Evolutionary conservation across 2,329 filamentous ascomycete species (phyloP).

Genomic region (Colletotrichum tropicicola): DNA sequence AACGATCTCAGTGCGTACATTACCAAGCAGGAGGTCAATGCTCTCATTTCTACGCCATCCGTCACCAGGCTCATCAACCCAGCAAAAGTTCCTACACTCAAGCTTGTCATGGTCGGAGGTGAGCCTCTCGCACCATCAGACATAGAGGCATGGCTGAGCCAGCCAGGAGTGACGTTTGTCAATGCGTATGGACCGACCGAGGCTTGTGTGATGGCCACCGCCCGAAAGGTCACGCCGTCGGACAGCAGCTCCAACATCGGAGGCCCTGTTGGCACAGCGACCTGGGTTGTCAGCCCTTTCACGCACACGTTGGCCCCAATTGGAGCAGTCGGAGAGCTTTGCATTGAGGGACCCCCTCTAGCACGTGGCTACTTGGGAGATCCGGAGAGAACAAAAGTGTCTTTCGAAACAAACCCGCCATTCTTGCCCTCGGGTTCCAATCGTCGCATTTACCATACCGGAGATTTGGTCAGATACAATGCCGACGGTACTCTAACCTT

Average conservation of each 20-base stretch:
- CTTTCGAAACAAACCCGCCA: conserved; percentile 24
- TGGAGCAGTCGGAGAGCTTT: conserved; percentile 32
- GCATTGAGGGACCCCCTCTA: conserved; percentile 13
- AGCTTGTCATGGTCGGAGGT: not conserved
- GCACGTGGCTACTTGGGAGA: conserved; percentile 28
- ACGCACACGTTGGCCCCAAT: conserved; percentile 37
- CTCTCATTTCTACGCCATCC: conserved; percentile 62
- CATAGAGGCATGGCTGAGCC: conserved; percentile 6
- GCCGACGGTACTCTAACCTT: conserved; percentile 38
- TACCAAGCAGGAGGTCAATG: conserved; percentile 56
- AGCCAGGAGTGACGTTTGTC: not conserved
- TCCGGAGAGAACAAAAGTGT: conserved; percentile 33
- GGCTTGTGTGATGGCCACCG: conserved; percentile 8
- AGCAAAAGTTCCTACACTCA: conserved; percentile 4
- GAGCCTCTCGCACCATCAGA: not conserved
- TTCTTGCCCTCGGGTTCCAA: not conserved
- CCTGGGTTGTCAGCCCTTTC: conserved; percentile 39
- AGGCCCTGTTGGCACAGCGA: conserved; percentile 29
- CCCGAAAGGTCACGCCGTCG: not conserved
- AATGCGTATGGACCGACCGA: conserved; percentile 17
- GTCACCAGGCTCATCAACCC: not conserved
- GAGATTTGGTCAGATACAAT: conserved; percentile 55
- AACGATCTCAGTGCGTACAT: conserved; percentile 60
- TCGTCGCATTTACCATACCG: conserved; percentile 54
- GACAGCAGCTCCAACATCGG: conserved; percentile 13